These are phyloP conservation scores for Garcia nutans DNA, from an alignment of 345 rosid genomes.

Conservation along the genomic window DNA sequence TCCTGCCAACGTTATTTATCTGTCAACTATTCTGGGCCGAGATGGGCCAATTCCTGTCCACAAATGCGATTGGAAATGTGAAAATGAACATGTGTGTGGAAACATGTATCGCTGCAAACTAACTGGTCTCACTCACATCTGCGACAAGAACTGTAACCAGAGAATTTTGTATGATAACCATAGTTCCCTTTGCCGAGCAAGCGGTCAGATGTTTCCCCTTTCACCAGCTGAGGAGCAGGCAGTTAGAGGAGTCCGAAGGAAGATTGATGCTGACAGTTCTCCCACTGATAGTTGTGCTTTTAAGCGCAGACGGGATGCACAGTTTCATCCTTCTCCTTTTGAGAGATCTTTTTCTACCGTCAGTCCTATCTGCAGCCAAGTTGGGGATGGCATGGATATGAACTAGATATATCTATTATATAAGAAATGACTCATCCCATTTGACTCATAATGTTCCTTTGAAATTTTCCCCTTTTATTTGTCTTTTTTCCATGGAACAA, in stretches of 20 bases:
- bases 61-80: constrained; percentile 93
- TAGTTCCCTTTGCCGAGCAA: constrained; percentile 86
- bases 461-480: constrained; percentile 9
- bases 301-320: constrained; percentile 85
- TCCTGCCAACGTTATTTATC: constrained; percentile 80
- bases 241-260: constrained; percentile 92
- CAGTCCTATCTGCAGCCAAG: constrained; percentile 89
- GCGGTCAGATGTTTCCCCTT: constrained; percentile 77
- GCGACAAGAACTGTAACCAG: constrained; percentile 99
- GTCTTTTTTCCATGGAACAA: constrained; percentile 37
- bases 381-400: constrained; percentile 94
- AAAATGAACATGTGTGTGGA: constrained; percentile 81
- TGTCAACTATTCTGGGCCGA: constrained; percentile 85
- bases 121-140: constrained; percentile 89
- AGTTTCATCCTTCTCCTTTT: constrained; percentile 81
- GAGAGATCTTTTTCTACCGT: constrained; percentile 90
- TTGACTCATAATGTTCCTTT: constrained; percentile 33
- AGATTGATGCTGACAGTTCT: constrained; percentile 74
- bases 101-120: constrained; percentile 93
- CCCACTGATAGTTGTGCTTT: constrained; percentile 68
- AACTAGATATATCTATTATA: constrained; percentile 58
- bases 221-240: constrained; percentile 81
- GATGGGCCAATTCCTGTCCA: constrained; percentile 67
- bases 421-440: constrained; percentile 29
- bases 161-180: constrained; percentile 95